These are phyloP conservation scores for Diaporthe eres DNA, from an alignment of 2,329 filamentous ascomycete species.

Conservation along the genomic window DNA sequence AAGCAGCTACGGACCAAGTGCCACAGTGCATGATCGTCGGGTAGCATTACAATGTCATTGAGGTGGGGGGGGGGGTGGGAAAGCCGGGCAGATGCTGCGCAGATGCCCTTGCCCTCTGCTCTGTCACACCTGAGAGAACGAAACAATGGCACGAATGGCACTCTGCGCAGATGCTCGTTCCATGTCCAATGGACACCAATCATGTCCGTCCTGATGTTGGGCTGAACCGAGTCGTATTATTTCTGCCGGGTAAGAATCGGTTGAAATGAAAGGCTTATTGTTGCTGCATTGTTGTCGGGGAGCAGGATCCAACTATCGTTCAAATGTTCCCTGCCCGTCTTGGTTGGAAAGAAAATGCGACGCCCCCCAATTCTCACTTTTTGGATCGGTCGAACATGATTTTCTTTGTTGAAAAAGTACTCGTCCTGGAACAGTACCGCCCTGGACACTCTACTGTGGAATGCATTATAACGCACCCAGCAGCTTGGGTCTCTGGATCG, in stretches of 20 bases:
- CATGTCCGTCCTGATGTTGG: not conserved
- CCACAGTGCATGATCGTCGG: constrained; percentile 4
- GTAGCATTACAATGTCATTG: not conserved
- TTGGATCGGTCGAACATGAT: not conserved
- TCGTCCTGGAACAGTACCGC: not conserved
- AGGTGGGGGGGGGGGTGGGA: not conserved
- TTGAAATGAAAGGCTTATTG: not conserved
- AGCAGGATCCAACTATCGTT: not conserved
- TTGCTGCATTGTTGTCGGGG: no score
- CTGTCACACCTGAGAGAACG: not conserved
- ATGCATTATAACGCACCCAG: not conserved
- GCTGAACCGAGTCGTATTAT: not conserved
- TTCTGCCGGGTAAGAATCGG: not conserved
- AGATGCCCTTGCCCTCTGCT: not conserved
- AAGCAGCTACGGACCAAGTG: not conserved
- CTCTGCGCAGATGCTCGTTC: not conserved
- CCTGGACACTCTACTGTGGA: no score
- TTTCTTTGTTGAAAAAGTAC: no score
- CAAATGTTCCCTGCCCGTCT: not conserved
- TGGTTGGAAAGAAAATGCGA: not conserved
- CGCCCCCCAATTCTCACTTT: not conserved
- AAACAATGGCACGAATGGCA: not conserved
- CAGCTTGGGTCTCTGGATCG: not conserved
- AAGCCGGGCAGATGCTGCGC: not conserved
- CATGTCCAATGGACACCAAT: not conserved